Conservation (phyloP, 106 monocot species). For the Dactylorhiza incarnata region DNA sequence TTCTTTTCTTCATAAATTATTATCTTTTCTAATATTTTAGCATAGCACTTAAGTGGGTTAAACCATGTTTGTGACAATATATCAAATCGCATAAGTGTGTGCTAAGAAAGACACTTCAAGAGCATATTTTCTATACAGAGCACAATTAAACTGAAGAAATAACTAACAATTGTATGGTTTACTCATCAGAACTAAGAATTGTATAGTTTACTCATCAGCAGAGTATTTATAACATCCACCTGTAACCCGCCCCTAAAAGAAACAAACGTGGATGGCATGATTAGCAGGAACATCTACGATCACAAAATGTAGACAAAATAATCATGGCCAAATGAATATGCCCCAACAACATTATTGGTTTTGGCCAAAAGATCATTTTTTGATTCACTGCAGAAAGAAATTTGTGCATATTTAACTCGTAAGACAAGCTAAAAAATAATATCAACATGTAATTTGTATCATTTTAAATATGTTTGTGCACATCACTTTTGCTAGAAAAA, state of each 20-base stretch:
- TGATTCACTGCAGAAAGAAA: neutral
- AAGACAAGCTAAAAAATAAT: neutral
- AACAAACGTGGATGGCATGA: neutral
- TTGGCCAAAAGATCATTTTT: neutral
- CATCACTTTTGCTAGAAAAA: neutral
- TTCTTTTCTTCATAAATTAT: neutral
- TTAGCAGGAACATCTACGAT: neutral
- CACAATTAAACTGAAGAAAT: neutral
- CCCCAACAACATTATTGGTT: neutral
- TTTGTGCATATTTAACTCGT: neutral
- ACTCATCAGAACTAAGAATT: neutral
- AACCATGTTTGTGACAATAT: neutral
- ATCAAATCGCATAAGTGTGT: neutral
- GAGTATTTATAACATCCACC: neutral
- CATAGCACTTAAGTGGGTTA: neutral
- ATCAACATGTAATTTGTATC: neutral
- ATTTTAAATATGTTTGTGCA: neutral
- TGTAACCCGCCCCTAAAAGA: neutral
- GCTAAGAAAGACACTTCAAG: neutral
- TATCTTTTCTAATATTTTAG: neutral
- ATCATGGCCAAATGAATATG: neutral
- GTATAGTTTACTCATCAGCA: neutral
- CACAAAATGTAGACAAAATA: neutral
- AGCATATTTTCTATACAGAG: neutral
- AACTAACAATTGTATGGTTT: neutral